These are phyloP conservation scores for Bipolaris oryzae DNA, from an alignment of 2,329 filamentous ascomycete genomes.

Conservation along the genomic window DNA sequence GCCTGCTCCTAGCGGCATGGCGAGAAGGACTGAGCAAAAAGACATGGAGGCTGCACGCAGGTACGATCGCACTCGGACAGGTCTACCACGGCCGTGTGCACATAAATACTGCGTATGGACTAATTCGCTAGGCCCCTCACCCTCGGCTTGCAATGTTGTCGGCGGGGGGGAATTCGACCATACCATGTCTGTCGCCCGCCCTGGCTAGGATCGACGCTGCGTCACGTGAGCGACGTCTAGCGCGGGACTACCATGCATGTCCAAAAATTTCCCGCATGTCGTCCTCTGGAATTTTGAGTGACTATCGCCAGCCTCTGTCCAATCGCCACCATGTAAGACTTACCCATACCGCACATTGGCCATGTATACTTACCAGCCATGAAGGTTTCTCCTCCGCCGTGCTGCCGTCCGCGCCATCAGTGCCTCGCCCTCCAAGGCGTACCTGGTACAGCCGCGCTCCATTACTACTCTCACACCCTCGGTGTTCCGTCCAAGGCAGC, in stretches of 20 bases:
- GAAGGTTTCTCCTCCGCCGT: conserved; percentile 65
- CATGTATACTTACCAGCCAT: conserved; percentile 10
- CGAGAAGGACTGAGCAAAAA: not conserved
- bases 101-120: no score
- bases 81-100: not conserved
- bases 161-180: conserved; percentile 6
- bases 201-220: not conserved
- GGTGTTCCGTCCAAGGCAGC: conserved; percentile 42
- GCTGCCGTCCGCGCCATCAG: conserved; percentile 61
- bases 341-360: not conserved
- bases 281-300: not conserved
- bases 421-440: conserved; percentile 53
- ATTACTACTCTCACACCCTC: conserved; percentile 43
- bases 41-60: conserved; percentile 5
- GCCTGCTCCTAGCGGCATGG: not conserved
- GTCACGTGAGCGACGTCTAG: conserved; percentile 12
- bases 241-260: conserved; percentile 5
- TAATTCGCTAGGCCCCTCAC: conserved; percentile 4
- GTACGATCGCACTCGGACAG: not conserved
- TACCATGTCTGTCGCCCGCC: conserved; percentile 1
- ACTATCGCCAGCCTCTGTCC: conserved; percentile 3
- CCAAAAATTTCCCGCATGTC: conserved; percentile 16
- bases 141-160: conserved; percentile 13
- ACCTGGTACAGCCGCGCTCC: conserved; percentile 50
- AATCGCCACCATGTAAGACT: conserved; percentile 26